Evolutionary conservation across 176 grass and related monocot genomes (phyloP), one percentile per base, ranked within the genome.

Genomic region (Carex cristatella): DNA sequence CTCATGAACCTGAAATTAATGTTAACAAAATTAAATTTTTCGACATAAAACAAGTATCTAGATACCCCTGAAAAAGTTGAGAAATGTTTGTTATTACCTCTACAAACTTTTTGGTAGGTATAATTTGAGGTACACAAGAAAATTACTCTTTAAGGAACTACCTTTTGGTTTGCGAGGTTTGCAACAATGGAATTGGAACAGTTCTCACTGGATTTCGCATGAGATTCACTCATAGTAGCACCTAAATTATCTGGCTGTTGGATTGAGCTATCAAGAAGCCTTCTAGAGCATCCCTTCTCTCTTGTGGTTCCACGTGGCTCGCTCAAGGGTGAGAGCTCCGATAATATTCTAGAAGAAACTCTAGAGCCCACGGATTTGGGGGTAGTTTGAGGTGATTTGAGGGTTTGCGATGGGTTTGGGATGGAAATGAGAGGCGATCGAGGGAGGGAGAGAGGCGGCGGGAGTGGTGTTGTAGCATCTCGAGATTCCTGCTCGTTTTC

Each of bases 371-470:
- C 85, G 81, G 90, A 87, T 85, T 88, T 92, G 59, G 91, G 94
- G 18, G 91, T 96, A 56, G 10, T 87, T 59, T 88, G 91, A 62
- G 91, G 87, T 56, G 91, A 93, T 90, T 82, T 88, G 6, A 89
- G 91, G 86, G 89, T 91, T 84, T 88, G 71, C 1, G 80, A 69
- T 27, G 86, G 89, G 65, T 91, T 91, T 10, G 91, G 87, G 84
- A 96, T 96, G 83, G 94, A 90, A 70, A 87, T 69, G 31, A 96
- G 91, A 54, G 94, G 94, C 48, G 94, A 96, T 88, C 94, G 80
- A 44, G 89, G 93, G 12, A 84, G 89, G 27, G 51, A 57, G 33
- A 67, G 79, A 73, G 37, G 69, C 32, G 10, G 86, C 61, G 28
- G 60, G 2, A n/a, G 74, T 15, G 28, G 77, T 40, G 74, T 56